Evolutionary conservation across 306 rosid genomes (phyloP), one percentile per base, ranked within the genome.

Genomic region (Inga leiocalycina): DNA sequence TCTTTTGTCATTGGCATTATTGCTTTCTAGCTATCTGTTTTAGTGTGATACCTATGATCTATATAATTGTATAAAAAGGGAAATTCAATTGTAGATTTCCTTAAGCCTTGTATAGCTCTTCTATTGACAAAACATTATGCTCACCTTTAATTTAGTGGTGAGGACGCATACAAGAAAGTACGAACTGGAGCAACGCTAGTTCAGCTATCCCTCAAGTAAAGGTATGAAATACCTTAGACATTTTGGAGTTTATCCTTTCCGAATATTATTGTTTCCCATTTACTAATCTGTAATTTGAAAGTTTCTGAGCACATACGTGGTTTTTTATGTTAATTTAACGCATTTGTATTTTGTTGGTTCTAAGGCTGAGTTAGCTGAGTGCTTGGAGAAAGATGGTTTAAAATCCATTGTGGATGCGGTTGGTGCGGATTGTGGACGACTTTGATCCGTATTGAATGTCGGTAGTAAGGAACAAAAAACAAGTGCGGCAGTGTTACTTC

Each of bases 321-420:
- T 10, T 41, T 41, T 12, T 27, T 41, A 64, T n/a, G 69, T 62
- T 24, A 10, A n/a, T 22, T 62, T 11, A 62, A 62, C 2, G 20
- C 66, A 22, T 59, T 56, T n/a, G 54, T 17, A 80, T 76, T 78
- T 43, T 22, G 80, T 84, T 72, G 82, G 52, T 82, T 83, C 13
- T 82, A 37, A 96, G 99, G 89, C 89, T 48, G 99, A 96, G 81
- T 81, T 96, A 64, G 90, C 94, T 10, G 90, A 88, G 52, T 93
- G 98, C 92, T 84, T 96, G 80, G 99, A 96, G 86, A 89, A 89
- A 88, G 99, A 96, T 76, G 99, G 99, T 71, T 96, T 91, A 91
- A 96, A 93, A 84, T 90, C 94, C 44, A 20, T 96, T 61, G 6
- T 84, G 69, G 99, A 93, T 24, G 99, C 99, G 76, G 93, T 96